Evolutionary conservation across 441 rosid genomes (phyloP).

Genomic region (Jatropha multifida): DNA sequence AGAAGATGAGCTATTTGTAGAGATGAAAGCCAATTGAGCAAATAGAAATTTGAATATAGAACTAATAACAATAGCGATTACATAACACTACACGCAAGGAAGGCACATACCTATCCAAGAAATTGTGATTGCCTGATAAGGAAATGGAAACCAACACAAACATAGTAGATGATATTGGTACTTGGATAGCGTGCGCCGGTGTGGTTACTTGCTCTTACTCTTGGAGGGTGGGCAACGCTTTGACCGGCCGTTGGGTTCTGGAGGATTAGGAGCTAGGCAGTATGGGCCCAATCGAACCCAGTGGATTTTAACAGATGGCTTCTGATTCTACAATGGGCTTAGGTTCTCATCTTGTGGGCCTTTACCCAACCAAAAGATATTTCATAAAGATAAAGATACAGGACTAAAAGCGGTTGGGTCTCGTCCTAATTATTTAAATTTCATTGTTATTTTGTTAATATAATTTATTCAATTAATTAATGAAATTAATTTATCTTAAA

Average conservation of each 20-base stretch:
- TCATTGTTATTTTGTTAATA: too few species aligned
- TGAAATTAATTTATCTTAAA: too few species aligned
- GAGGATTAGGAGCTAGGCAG: background rate
- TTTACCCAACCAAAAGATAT: too few species aligned
- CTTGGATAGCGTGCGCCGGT: background rate
- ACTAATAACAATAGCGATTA: background rate
- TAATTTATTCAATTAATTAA: too few species aligned
- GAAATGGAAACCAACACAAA: background rate
- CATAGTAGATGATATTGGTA: background rate
- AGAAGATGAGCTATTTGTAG: background rate
- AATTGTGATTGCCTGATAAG: background rate
- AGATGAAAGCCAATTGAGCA: background rate
- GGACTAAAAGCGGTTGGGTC: too few species aligned
- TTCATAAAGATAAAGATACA: too few species aligned
- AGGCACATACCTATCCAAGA: background rate
- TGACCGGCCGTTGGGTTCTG: background rate
- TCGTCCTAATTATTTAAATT: too few species aligned
- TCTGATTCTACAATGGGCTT: too few species aligned
- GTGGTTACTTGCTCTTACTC: background rate
- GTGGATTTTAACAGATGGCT: too few species aligned
- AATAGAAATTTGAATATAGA: background rate
- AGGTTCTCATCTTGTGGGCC: too few species aligned
- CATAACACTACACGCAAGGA: background rate
- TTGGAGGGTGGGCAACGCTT: background rate
- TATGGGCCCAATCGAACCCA: too few species aligned